Conservation (phyloP, 2,329 filamentous ascomycete genomes). For the Diplocarpon mali region DNA sequence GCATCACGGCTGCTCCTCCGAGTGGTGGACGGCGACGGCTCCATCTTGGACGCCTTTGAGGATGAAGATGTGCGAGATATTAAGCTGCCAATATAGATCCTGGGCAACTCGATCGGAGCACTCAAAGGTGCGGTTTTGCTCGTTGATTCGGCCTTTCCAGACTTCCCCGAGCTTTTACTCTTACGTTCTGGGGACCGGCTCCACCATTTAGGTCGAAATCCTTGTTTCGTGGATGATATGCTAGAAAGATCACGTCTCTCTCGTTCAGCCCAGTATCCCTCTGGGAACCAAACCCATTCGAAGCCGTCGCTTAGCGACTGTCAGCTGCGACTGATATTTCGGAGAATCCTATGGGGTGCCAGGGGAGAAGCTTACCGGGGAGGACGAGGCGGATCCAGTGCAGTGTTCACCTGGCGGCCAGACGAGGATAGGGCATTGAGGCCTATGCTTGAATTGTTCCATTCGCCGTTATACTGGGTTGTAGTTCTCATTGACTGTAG, state of each 20-base stretch:
- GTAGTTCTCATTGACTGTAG: not conserved
- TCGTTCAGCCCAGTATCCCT: constrained; percentile 53
- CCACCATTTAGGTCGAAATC: constrained; percentile 12
- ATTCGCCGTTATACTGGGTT: constrained; percentile 10
- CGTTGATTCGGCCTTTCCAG: not conserved
- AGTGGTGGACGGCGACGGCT: constrained; percentile 1
- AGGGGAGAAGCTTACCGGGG: constrained; percentile 19
- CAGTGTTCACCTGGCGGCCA: not conserved
- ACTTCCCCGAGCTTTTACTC: constrained; percentile 3
- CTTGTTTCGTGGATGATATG: constrained; percentile 3
- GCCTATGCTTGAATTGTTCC: constrained; percentile 11
- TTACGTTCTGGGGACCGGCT: constrained; percentile 8
- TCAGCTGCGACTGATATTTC: too few species aligned
- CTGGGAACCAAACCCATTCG: constrained; percentile 54
- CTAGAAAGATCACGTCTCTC: constrained; percentile 21
- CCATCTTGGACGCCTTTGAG: not conserved
- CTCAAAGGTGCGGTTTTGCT: not conserved
- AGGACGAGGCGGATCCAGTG: constrained; percentile 41
- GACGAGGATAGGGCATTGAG: constrained; percentile 1
- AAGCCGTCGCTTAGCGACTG: constrained; percentile 32
- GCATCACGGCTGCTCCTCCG: not conserved
- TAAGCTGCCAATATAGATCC: constrained; percentile 10
- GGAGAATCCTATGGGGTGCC: too few species aligned
- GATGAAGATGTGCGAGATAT: constrained; percentile 2
- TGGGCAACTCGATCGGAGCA: constrained; percentile 5